These are phyloP conservation scores for Podila minutissima DNA, from an alignment of 192 early-diverging fungal genomes.

Conservation along the genomic window DNA sequence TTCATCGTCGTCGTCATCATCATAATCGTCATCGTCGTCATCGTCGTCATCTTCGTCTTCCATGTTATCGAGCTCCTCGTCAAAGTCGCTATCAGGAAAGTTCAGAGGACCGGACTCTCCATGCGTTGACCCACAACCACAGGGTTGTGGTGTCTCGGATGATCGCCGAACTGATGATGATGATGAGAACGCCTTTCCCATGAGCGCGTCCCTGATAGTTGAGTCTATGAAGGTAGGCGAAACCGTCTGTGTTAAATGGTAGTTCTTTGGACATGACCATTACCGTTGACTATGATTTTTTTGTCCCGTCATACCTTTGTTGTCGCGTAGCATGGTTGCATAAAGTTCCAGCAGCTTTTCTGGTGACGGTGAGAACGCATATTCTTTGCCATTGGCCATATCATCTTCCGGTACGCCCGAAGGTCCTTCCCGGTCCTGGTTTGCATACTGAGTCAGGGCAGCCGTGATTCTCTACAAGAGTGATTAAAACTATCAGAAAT, in stretches of 20 bases:
- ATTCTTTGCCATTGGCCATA: not conserved
- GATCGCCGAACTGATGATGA: not conserved
- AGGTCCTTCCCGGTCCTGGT: not conserved
- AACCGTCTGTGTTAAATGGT: no score
- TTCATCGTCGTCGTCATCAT: slow-evolving; percentile 10
- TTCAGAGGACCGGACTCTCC: not conserved
- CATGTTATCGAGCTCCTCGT: not conserved
- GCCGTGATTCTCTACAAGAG: slow-evolving; percentile 33
- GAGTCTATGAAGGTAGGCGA: not conserved
- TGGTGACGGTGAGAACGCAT: slow-evolving; percentile 11
- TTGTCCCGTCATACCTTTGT: slow-evolving; percentile 13
- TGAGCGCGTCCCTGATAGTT: slow-evolving; percentile 1
- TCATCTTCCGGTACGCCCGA: not conserved
- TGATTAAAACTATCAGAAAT: not conserved
- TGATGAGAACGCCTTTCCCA: slow-evolving; percentile 20
- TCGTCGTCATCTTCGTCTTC: slow-evolving; percentile 26
- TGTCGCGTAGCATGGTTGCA: slow-evolving; percentile 21
- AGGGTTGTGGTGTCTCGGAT: not conserved
- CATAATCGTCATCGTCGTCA: slow-evolving; percentile 21
- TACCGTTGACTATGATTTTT: no score
- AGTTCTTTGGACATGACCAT: no score
- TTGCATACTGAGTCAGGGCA: slow-evolving; percentile 16
- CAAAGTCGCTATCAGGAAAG: slow-evolving; percentile 11
- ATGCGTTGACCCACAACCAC: slow-evolving; percentile 23
- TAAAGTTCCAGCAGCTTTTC: slow-evolving; percentile 39